Evolutionary conservation across 2,329 filamentous ascomycete genomes (phyloP).

Genomic region (Hymenoscyphus infarciens): DNA sequence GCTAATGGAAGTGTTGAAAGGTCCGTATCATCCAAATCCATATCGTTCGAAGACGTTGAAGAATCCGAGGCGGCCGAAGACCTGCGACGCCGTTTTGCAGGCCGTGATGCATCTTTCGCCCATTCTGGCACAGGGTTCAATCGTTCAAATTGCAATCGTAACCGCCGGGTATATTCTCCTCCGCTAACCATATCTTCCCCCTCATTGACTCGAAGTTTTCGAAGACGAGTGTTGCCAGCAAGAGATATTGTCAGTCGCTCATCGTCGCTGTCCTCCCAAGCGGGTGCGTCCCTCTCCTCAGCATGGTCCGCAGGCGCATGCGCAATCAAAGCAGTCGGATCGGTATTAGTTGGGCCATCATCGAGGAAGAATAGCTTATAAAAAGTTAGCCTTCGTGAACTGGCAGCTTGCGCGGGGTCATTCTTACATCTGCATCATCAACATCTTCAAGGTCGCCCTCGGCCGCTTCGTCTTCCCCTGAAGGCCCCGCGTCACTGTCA

Average conservation of each 20-base stretch:
- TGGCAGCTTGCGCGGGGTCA: constrained; percentile 4
- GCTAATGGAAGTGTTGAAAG: constrained; percentile 74
- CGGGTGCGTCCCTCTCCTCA: constrained; percentile 48
- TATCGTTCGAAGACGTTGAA: constrained; percentile 40
- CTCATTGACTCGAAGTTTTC: constrained; percentile 78
- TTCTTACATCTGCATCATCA: constrained; percentile 63
- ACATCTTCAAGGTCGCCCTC: constrained; percentile 58
- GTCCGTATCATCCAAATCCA: constrained; percentile 54
- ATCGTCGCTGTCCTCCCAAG: constrained; percentile 96
- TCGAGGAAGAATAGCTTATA: constrained; percentile 38
- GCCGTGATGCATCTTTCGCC: constrained; percentile 51
- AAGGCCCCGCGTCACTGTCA: constrained; percentile 25
- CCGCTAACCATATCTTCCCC: constrained; percentile 84
- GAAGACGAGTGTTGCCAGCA: constrained; percentile 67
- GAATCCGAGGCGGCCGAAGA: constrained; percentile 46
- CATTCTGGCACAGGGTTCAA: constrained; percentile 59
- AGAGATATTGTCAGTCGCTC: constrained; percentile 83
- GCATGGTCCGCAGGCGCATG: constrained; percentile 33
- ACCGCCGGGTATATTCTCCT: constrained; percentile 74
- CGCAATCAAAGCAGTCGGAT: constrained; percentile 24
- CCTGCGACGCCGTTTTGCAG: constrained; percentile 47
- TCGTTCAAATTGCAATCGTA: constrained; percentile 72
- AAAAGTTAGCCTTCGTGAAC: constrained; percentile 13
- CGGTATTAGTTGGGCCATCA: constrained; percentile 34
- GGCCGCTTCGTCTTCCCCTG: constrained; percentile 43